Base-by-base conservation (phyloP, 1,139 yeast species). In the Geotrichum europaeum region DNA sequence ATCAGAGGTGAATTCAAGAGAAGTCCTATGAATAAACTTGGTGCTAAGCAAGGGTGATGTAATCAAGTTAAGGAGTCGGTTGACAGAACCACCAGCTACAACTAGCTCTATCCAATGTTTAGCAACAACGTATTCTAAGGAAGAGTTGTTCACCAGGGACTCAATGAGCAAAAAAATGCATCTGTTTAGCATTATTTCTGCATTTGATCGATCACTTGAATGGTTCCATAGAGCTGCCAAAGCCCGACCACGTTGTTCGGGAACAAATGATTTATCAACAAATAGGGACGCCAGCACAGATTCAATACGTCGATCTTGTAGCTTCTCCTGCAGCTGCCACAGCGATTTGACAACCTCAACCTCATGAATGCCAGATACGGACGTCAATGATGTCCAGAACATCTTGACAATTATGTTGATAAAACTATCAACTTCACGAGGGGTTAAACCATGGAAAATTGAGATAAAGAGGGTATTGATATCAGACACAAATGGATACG, bases 111-210 rank as follows among this genome's bases (percentile, higher is more conserved):
- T 73, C 84, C 94, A 88, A 60, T 82, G 80, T 6, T 78, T 72
- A 0, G 84, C 82, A n/a, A 79, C 74, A 4, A 81, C 69, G 40
- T 63, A 57, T 24, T 57, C 59, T 24, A 59, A 34, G 6, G 57
- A 43, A 15, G 52, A 50, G 12, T 62, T 76, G 75, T 76, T 75
- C 56, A 79, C 65, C 24, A 88, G 69, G 56, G 83, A 87, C 69
- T 90, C 96, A 22, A 89, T 70, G 13, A 89, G 75, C 4, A 89
- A 69, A 63, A 85, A 84, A n/a, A 90, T 72, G 0, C 96, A 94
- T 61, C 86, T 78, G 13, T 80, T 76, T 25, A 90, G 73, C 9
- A 91, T 74, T 0, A 72, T 68, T 13, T 80, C 81, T 18, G 73
- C 76, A 45, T 74, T 73, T 15, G 70, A 65, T 4, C 79, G 74